These are phyloP conservation scores for Thalassia testudinum DNA, from an alignment of 116 monocot species.

Conservation along the genomic window DNA sequence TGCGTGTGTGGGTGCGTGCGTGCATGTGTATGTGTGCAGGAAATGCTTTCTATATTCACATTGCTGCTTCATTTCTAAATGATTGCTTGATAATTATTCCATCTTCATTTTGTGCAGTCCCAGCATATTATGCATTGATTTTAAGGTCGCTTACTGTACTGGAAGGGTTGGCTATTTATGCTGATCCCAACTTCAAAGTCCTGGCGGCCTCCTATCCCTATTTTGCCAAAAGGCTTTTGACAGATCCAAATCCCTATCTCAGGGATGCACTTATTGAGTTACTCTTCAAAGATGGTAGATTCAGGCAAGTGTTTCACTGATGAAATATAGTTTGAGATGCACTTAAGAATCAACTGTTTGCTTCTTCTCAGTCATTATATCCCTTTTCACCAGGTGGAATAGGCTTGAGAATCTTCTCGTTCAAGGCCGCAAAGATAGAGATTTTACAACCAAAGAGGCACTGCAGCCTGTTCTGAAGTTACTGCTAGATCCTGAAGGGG, in stretches of 20 bases:
- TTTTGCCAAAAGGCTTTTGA: slow-evolving; percentile 98
- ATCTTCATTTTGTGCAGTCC: slow-evolving; percentile 69
- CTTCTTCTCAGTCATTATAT: not conserved
- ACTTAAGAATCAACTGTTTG: not conserved
- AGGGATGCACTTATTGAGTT: slow-evolving; percentile 95
- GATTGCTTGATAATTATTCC: too few species aligned
- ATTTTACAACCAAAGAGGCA: slow-evolving; percentile 88
- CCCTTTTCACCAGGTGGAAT: slow-evolving; percentile 57
- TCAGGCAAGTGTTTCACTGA: slow-evolving; percentile 40
- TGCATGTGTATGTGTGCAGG: too few species aligned
- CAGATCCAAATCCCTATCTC: slow-evolving; percentile 97
- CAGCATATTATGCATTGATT: slow-evolving; percentile 97
- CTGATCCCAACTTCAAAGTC: slow-evolving; percentile 96
- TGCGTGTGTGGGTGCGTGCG: too few species aligned
- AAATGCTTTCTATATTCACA: too few species aligned
- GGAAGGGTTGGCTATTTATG: slow-evolving; percentile 94
- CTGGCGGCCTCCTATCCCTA: slow-evolving; percentile 98
- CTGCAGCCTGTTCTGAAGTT: slow-evolving; percentile 88
- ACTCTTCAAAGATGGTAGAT: slow-evolving; percentile 96
- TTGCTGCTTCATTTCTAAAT: too few species aligned
- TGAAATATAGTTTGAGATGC: not conserved
- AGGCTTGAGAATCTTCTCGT: slow-evolving; percentile 97
- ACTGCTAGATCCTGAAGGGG: slow-evolving; percentile 72
- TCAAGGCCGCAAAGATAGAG: slow-evolving; percentile 85
- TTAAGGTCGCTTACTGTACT: slow-evolving; percentile 94